These are phyloP conservation scores for Penicillium hordei DNA, from an alignment of 2,329 filamentous ascomycete genomes.

Conservation along the genomic window DNA sequence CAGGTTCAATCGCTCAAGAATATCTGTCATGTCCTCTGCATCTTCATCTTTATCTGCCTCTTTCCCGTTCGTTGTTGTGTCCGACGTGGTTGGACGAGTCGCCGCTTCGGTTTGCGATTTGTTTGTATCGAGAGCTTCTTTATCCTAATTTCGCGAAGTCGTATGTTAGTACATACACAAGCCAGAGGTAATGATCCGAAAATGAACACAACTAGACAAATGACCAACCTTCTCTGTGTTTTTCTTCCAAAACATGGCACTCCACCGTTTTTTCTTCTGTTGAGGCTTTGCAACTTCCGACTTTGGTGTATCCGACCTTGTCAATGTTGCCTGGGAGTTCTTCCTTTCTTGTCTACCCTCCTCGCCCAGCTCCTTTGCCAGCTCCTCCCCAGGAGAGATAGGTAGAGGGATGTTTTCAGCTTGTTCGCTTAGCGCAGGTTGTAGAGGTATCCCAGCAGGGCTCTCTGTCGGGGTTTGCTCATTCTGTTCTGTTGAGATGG, in stretches of 20 bases:
- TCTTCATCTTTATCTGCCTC: slow-evolving; percentile 62
- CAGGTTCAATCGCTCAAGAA: slow-evolving; percentile 82
- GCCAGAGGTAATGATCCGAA: not conserved
- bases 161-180: not conserved
- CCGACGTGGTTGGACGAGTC: slow-evolving; percentile 1
- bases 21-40: slow-evolving; percentile 69
- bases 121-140: slow-evolving; percentile 1
- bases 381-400: slow-evolving; percentile 48
- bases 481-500: slow-evolving; percentile 4
- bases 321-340: slow-evolving; percentile 16
- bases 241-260: slow-evolving; percentile 42
- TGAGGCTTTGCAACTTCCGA: slow-evolving; percentile 16
- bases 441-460: not conserved
- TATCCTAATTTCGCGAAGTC: slow-evolving; percentile 4
- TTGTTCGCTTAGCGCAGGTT: slow-evolving; percentile 39
- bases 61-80: slow-evolving; percentile 30
- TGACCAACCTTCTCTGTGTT: slow-evolving; percentile 32
- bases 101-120: slow-evolving; percentile 7
- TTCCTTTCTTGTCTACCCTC: slow-evolving; percentile 38
- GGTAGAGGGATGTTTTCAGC: slow-evolving; percentile 53
- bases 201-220: not conserved
- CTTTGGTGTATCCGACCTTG: slow-evolving; percentile 20
- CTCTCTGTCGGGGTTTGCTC: not conserved
- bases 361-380: slow-evolving; percentile 33
- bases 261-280: slow-evolving; percentile 40